Base-by-base conservation (phyloP, 1,284 basidiomycete species). In the Cryptococcus wingfieldii region DNA sequence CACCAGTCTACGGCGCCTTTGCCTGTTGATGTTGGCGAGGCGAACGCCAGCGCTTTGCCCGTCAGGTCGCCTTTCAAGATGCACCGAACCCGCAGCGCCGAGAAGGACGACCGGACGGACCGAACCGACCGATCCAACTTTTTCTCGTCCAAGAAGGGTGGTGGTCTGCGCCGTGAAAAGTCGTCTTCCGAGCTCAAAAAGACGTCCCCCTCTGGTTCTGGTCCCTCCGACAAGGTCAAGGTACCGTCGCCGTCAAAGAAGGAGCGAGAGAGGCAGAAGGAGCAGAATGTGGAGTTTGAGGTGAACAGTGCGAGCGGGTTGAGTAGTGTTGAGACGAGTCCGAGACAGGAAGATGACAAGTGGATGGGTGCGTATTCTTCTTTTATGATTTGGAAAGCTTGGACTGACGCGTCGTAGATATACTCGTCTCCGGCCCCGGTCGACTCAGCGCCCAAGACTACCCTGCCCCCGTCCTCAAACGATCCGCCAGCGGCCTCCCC, bases 371-470 rank as follows among this genome's bases (percentile, higher is more conserved):
- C 63, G 70, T 23, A 23, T 28, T 27, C 41, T 28, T 37, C 55
- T 16, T 34, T 42, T 50, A 53, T 45, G 55, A 38, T 44, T 43
- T 45, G 3, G 23, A 3, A 27, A 5, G 7, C 1, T 28, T 46
- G 27, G 27, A 23, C 25, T 19, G 19, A 42, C 5, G 44, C 49
- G 31, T 88, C 87, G 3, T 44, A 59, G 90, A 92, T 76, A 91
- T 92, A 45, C 78, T 91, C 5, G 87, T 92, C 10, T 86, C 85
- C 47, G 83, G 83, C 57, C 77, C 74, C 19, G 76, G 85, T 43
- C 74, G 85, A 46, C 80, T 89, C 76, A 80, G 75, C 2, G 80
- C 81, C 7, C 86, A 88, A 71, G 84, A 86, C 53, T 79, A 72
- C 10, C 42, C 45, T 23, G 48, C 56, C 23, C 53, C 60, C 51